Evolutionary conservation across 1,284 basidiomycete genomes (phyloP), one percentile per base, ranked within the genome.

Genomic region (Rhizoctonia solani): DNA sequence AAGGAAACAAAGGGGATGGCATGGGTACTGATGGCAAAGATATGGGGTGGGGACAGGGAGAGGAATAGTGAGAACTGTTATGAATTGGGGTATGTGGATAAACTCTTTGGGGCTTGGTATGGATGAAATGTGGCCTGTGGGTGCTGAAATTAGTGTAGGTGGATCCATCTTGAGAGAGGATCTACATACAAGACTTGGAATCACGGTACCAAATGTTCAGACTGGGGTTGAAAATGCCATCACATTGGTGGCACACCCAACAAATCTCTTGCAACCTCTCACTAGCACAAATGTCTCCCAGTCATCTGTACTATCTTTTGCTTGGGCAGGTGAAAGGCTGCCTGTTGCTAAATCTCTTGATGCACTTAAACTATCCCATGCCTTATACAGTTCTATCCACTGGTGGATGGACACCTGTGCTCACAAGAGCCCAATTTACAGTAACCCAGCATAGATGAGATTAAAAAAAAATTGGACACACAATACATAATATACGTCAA

Each of bases 321-420:
- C 13, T 59, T 71, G n/a, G 65, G 68, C 32, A 73, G 72, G 3
- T 71, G 69, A 29, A 72, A 74, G 83, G 76, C 79, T 77, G 66
- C 92, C 86, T 1, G 89, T 90, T 84, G 88, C 87, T 69, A 88
- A 85, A 69, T 90, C 86, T 0, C 81, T 95, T 4, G 89, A 92
- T 46, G 92, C 92, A 0, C 79, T 97, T 4, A 0, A 81, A 81
- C 56, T 52, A 63, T 19, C 21, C 59, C 4, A 63, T 49, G 23
- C 59, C 59, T 25, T 46, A 63, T 21, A 78, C 84, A 16, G 80
- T 82, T n/a, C 59, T 49, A 34, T 52, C 59, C 4, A 76, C 84
- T 11, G 87, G 88, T 9, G 90, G 88, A 1, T 98, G 96, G 96
- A 84, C 87, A 21, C 78, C 88, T 1, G 85, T 96, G 21, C 86